Conservation (phyloP, 768 basidiomycete species). For the Rhizopogon vulgaris region DNA sequence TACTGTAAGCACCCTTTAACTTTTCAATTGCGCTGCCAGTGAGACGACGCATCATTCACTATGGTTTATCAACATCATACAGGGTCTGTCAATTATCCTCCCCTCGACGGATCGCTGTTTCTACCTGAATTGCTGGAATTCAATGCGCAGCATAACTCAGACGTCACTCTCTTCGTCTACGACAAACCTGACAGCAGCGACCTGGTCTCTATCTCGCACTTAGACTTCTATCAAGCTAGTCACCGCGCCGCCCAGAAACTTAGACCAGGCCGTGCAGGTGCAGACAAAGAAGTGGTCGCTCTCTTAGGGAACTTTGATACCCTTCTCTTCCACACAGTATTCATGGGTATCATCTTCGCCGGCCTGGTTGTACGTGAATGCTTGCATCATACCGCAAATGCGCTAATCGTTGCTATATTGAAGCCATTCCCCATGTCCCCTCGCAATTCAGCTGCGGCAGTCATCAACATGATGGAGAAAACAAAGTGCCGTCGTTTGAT, state of each 20-base stretch:
- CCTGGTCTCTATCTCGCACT: conserved; percentile 27
- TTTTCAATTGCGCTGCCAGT: no score
- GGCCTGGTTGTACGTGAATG: conserved; percentile 27
- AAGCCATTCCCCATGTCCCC: conserved; percentile 34
- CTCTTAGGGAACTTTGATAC: conserved; percentile 33
- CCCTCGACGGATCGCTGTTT: conserved; percentile 28
- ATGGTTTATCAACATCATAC: no score
- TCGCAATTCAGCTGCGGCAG: conserved; percentile 29
- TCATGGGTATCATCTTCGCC: conserved; percentile 31
- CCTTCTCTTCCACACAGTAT: conserved; percentile 36
- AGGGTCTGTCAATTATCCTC: conserved; percentile 10
- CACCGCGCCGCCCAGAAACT: conserved; percentile 37
- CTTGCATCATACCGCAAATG: no score
- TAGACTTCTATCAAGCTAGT: conserved; percentile 40
- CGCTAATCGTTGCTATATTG: neutral
- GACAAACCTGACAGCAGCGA: conserved; percentile 11
- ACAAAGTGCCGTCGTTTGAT: conserved; percentile 34
- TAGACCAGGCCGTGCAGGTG: conserved; percentile 26
- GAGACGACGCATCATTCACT: neutral
- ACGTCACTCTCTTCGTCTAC: conserved; percentile 21
- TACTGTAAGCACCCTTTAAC: no score
- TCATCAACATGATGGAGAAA: conserved; percentile 29
- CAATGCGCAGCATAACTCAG: conserved; percentile 29
- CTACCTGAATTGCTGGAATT: conserved; percentile 29
- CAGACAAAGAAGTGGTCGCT: conserved; percentile 29